These are phyloP conservation scores for Sisymbrium irio DNA, from an alignment of 345 rosid genomes.

Conservation along the genomic window DNA sequence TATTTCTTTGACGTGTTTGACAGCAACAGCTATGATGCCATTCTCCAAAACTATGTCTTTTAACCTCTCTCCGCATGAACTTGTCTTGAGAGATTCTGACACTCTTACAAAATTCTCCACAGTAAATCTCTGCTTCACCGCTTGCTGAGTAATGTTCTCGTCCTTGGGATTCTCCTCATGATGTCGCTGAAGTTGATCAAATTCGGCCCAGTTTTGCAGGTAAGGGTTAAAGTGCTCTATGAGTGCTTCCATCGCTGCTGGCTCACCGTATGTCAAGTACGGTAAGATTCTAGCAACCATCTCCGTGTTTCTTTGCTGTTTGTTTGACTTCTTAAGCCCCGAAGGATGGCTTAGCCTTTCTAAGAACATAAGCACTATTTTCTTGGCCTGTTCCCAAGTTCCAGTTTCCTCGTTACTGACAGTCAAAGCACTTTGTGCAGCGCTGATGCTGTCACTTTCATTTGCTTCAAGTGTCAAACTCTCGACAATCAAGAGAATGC, in stretches of 20 bases:
- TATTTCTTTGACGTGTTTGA: constrained; percentile 65
- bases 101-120: constrained; percentile 94
- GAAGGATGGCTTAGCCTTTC: constrained; percentile 89
- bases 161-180: constrained; percentile 75
- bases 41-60: constrained; percentile 89
- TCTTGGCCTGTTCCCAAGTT: constrained; percentile 91
- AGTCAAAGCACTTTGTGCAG: constrained; percentile 71
- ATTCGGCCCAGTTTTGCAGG: constrained; percentile 88
- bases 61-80: constrained; percentile 95
- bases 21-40: constrained; percentile 81
- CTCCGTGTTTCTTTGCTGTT: constrained; percentile 97
- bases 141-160: constrained; percentile 63
- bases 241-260: constrained; percentile 98
- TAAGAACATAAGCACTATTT: constrained; percentile 92
- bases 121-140: constrained; percentile 68
- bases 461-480: constrained; percentile 94
- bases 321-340: constrained; percentile 86
- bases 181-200: constrained; percentile 69
- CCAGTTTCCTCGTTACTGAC: constrained; percentile 86
- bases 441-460: constrained; percentile 79
- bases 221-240: constrained; percentile 83
- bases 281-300: constrained; percentile 99
- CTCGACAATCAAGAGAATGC: constrained; percentile 95
- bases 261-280: constrained; percentile 95
- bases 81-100: constrained; percentile 94